Base-by-base conservation (phyloP, 2,329 filamentous ascomycete genomes). In the Nothophoma quercina region DNA sequence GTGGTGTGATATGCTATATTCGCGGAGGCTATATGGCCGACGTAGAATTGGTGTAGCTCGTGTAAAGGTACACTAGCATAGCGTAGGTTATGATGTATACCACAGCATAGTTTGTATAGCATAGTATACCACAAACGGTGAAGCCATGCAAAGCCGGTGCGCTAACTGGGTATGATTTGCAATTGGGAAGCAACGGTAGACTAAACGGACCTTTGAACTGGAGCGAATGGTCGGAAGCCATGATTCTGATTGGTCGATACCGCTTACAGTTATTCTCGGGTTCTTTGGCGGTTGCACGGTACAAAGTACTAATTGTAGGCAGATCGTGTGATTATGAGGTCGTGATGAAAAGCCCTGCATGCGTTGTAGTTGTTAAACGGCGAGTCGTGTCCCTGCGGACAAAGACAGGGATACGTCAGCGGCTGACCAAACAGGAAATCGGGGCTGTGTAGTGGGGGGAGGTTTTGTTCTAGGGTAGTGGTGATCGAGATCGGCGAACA, bases 131-230 rank as follows among this genome's bases (percentile, higher is more conserved):
- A 32, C 15, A 30, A n/a, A 36, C 40, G n/a, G 13, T 23, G 16
- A 36, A 28, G 22, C 30, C 12, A 26, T 25, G 21, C 29, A n/a
- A 9, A 19, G 30, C 10, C 21, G 16, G 5, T 23, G 29, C 40
- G 40, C 48, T 44, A 40, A 26, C 13, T n/a, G n/a, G n/a, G n/a
- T n/a, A n/a, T n/a, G n/a, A n/a, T n/a, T n/a, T n/a, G n/a, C n/a
- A n/a, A n/a, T n/a, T n/a, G n/a, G n/a, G n/a, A n/a, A n/a, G n/a
- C n/a, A n/a, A n/a, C n/a, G n/a, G n/a, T n/a, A n/a, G n/a, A n/a
- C n/a, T n/a, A n/a, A n/a, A 38, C 43, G 21, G 10, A 53, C 50
- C 50, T 47, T 19, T 30, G 23, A 53, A 53, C 38, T 53, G 50
- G 26, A 33, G 25, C 32, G 42, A 47, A 15, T 7, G 10, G 21